Percentiles rank a stretch among this genome's conserved stretches.
These are phyloP conservation scores for Lenwebbia sp. DNA, from an alignment of 345 rosid genomes.

Conservation along the genomic window DNA sequence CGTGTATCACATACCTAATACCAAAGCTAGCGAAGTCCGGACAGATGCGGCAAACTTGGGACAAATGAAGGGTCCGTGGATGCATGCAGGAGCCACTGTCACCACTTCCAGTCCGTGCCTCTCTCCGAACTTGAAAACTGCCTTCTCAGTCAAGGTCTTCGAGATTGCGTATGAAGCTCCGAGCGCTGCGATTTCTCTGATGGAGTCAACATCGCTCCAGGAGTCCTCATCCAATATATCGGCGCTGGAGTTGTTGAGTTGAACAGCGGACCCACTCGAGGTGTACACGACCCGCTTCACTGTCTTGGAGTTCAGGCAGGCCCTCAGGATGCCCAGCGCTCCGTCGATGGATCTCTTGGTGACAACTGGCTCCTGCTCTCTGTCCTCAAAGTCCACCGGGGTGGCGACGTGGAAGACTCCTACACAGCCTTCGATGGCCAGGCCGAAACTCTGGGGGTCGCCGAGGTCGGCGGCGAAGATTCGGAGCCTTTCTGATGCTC, in stretches of 20 bases:
- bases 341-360: slow-evolving; percentile 40
- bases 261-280: slow-evolving; percentile 24
- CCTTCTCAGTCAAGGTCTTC: slow-evolving; percentile 20
- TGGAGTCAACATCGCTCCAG: slow-evolving; percentile 18
- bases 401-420: slow-evolving; percentile 21
- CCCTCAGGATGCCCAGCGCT: slow-evolving; percentile 33
- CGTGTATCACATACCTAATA: slow-evolving; percentile 6
- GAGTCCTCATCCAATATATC: slow-evolving; percentile 18
- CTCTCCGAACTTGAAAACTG: slow-evolving; percentile 16
- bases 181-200: neutral
- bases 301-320: slow-evolving; percentile 38
- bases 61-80: slow-evolving; percentile 30
- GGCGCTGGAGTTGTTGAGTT: neutral
- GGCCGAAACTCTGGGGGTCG: slow-evolving; percentile 11
- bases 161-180: slow-evolving; percentile 3
- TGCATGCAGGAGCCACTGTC: slow-evolving; percentile 8
- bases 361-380: slow-evolving; percentile 32
- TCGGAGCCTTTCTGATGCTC: slow-evolving; percentile 39
- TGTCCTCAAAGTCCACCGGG: slow-evolving; percentile 6
- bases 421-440: slow-evolving; percentile 12
- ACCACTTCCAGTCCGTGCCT: slow-evolving; percentile 24
- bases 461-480: slow-evolving; percentile 12
- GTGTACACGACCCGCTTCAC: slow-evolving; percentile 59
- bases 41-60: slow-evolving; percentile 13
- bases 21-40: slow-evolving; percentile 4